phyloP scores from a whole-genome alignment of 306 rosid genomes.

The Gastrolobium villosum region DNA sequence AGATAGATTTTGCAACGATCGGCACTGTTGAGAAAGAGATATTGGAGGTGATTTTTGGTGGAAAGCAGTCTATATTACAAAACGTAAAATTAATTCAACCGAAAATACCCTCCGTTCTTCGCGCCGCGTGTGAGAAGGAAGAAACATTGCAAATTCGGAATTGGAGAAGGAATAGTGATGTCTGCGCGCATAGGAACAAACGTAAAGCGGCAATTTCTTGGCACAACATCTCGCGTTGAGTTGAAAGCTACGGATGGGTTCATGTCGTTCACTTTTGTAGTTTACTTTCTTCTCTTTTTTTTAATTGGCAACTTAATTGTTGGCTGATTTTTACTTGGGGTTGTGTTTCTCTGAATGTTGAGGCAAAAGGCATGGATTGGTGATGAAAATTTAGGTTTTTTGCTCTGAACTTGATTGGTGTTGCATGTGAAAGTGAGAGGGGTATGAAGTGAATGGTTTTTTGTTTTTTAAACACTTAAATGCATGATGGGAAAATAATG shows the following conservation, averaged over 20 bases:
- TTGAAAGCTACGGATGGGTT: too few species aligned
- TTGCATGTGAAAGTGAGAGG: slow-evolving; percentile 23
- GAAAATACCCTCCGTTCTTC: slow-evolving; percentile 25
- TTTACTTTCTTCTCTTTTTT: background rate
- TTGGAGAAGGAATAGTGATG: slow-evolving; percentile 55
- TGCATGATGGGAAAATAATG: background rate
- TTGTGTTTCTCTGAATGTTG: slow-evolving; percentile 19
- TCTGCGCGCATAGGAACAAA: slow-evolving; percentile 51
- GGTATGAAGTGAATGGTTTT: background rate
- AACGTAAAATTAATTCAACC: too few species aligned
- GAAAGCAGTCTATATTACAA: too few species aligned
- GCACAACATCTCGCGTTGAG: slow-evolving; percentile 44
- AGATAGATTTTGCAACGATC: too few species aligned
- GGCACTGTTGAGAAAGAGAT: too few species aligned
- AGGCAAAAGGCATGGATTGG: slow-evolving; percentile 21
- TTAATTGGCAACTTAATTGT: background rate
- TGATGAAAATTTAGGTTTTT: slow-evolving; percentile 20
- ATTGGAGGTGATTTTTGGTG: too few species aligned
- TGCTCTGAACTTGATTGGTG: slow-evolving; percentile 16
- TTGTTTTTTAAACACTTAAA: background rate
- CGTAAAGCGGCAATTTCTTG: slow-evolving; percentile 53
- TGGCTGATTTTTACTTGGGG: slow-evolving; percentile 8
- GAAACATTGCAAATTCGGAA: slow-evolving; percentile 51
- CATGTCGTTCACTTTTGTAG: slow-evolving; percentile 17
- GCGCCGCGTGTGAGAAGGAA: slow-evolving; percentile 41